These are phyloP conservation scores for Diaporthe sp. DNA, from an alignment of 2,329 filamentous ascomycete genomes.

Conservation along the genomic window DNA sequence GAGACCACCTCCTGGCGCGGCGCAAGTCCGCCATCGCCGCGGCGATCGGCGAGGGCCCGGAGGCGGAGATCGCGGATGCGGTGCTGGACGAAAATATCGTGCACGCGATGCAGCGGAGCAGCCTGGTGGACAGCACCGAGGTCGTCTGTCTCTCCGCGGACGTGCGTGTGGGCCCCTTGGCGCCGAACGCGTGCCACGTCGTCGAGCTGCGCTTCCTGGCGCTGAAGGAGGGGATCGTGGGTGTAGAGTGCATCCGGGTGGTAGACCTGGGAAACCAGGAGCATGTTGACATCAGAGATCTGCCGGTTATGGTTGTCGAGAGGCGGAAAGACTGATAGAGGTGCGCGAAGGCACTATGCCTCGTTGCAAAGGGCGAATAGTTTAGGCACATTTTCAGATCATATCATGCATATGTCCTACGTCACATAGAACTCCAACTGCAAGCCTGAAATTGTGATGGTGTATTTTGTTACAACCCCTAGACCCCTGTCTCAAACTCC, in stretches of 20 bases:
- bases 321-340: constrained; percentile 41
- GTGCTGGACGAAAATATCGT: constrained; percentile 80
- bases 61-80: constrained; percentile 68
- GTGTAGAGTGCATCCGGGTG: constrained; percentile 80
- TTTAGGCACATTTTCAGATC: not conserved
- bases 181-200: constrained; percentile 80
- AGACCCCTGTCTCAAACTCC: not conserved
- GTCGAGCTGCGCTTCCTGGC: constrained; percentile 81
- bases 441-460: not conserved
- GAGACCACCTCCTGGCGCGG: constrained; percentile 51
- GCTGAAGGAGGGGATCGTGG: constrained; percentile 74
- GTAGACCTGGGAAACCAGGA: constrained; percentile 82
- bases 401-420: not conserved
- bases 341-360: not conserved
- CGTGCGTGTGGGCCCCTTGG: constrained; percentile 79
- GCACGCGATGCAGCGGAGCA: constrained; percentile 78
- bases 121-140: constrained; percentile 74
- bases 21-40: constrained; percentile 45
- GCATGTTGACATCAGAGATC: constrained; percentile 81
- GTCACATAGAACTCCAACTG: not conserved
- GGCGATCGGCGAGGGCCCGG: constrained; percentile 38
- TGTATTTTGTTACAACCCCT: not conserved
- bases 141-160: constrained; percentile 83
- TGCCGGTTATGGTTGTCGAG: constrained; percentile 77
- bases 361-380: not conserved